Evolutionary conservation across 352 stramenopile genomes (phyloP).

Genomic region (Phytophthora litchii): DNA sequence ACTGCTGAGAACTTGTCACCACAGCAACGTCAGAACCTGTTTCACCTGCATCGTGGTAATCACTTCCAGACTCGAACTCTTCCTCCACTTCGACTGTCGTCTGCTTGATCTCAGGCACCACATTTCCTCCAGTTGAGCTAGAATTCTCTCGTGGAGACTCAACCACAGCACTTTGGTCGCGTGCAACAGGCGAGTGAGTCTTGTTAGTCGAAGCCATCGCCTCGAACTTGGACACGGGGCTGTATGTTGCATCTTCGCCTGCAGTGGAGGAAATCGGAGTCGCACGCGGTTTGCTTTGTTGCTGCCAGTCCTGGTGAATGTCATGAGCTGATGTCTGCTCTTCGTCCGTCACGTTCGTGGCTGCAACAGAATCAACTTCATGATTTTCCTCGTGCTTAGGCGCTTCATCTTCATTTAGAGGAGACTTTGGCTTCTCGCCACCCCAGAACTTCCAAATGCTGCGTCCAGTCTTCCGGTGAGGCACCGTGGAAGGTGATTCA

Average conservation of each 20-base stretch:
- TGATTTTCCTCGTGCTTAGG: not conserved
- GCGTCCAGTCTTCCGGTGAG: slow-evolving; percentile 23
- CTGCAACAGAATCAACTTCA: not conserved
- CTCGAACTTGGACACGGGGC: slow-evolving; percentile 20
- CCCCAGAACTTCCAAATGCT: slow-evolving; percentile 40
- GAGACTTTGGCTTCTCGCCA: slow-evolving; percentile 14
- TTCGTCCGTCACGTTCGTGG: not conserved
- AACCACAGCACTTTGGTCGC: slow-evolving; percentile 1
- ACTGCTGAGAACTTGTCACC: slow-evolving; percentile 4
- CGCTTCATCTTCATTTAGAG: slow-evolving; percentile 6
- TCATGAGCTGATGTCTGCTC: not conserved
- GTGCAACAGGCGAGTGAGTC: slow-evolving; percentile 3
- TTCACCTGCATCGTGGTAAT: slow-evolving; percentile 1
- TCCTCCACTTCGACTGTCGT: slow-evolving; percentile 21
- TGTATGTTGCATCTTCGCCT: slow-evolving; percentile 11
- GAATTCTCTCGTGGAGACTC: not conserved
- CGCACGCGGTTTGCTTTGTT: slow-evolving; percentile 13
- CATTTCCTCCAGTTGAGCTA: not conserved
- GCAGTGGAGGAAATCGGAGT: slow-evolving; percentile 11
- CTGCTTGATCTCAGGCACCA: slow-evolving; percentile 17
- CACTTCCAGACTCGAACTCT: slow-evolving; percentile 1
- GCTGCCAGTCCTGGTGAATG: slow-evolving; percentile 12
- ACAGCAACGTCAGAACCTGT: slow-evolving; percentile 1
- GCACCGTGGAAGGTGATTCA: slow-evolving; percentile 2
- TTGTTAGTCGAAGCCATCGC: slow-evolving; percentile 6